A percentile compares a stretch with the other conserved stretches of the same genome.
Conservation (phyloP, 1,284 basidiomycete genomes). For the Boletus mariae region DNA sequence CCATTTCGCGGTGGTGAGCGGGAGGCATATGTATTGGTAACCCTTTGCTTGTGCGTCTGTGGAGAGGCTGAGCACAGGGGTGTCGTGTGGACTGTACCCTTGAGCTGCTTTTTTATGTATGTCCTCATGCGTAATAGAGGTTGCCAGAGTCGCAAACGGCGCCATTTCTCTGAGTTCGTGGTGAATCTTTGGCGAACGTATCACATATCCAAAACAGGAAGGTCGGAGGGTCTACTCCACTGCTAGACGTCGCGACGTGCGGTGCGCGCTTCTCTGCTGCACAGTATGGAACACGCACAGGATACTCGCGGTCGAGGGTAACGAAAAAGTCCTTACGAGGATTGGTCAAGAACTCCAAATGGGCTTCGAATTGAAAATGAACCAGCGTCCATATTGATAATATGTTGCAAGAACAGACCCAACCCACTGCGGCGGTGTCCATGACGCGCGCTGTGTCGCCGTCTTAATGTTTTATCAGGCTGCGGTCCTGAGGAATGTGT, state of each 20-base stretch:
- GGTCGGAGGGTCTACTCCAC: slow-evolving; percentile 16
- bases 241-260: slow-evolving; percentile 4
- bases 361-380: slow-evolving; percentile 32
- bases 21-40: slow-evolving; percentile 72
- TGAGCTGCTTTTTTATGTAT: slow-evolving; percentile 26
- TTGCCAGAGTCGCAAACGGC: slow-evolving; percentile 33
- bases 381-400: slow-evolving; percentile 22
- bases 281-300: slow-evolving; percentile 30
- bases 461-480: slow-evolving; percentile 19
- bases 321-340: slow-evolving; percentile 2
- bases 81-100: slow-evolving; percentile 30
- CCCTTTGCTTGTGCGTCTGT: slow-evolving; percentile 52
- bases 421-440: slow-evolving; percentile 23
- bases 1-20: slow-evolving; percentile 87
- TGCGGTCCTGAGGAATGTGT: slow-evolving; percentile 25
- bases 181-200: slow-evolving; percentile 1
- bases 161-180: slow-evolving; percentile 18
- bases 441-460: slow-evolving; percentile 12
- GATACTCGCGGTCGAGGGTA: slow-evolving; percentile 31
- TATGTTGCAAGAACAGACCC: slow-evolving; percentile 9
- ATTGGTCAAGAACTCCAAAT: slow-evolving; percentile 24
- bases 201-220: slow-evolving; percentile 27
- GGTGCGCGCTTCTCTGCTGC: slow-evolving; percentile 21
- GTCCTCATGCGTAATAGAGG: slow-evolving; percentile 40
- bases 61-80: slow-evolving; percentile 50